Evolutionary conservation across 176 grass and related monocot species (phyloP).

Genomic region (Carex parvula): DNA sequence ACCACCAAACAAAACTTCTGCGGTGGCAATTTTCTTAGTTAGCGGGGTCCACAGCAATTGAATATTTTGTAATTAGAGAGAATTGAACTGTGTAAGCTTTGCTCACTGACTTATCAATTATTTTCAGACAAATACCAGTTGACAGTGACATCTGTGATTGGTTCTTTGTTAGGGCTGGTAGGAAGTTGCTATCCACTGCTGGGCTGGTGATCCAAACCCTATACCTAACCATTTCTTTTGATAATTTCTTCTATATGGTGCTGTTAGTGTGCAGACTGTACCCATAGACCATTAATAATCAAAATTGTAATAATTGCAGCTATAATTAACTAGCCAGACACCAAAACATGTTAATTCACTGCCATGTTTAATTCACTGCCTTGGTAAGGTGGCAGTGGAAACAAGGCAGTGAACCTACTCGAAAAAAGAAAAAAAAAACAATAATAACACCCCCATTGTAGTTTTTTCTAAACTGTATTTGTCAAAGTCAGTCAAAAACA

Average conservation of each 20-base stretch:
- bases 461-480: neutral
- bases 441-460: too few species aligned
- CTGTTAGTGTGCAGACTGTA: neutral
- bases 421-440: neutral
- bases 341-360: neutral
- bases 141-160: neutral
- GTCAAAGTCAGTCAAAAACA: too few species aligned
- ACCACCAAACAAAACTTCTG: neutral
- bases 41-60: neutral
- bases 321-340: neutral
- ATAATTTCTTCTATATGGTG: neutral
- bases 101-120: slow-evolving; percentile 7
- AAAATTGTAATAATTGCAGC: neutral
- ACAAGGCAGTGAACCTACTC: neutral
- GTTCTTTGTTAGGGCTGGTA: neutral
- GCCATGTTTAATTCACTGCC: too few species aligned
- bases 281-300: neutral
- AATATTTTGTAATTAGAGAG: neutral
- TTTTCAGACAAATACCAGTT: slow-evolving; percentile 16
- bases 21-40: neutral
- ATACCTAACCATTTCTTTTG: slow-evolving; percentile 10
- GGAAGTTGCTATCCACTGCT: neutral
- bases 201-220: slow-evolving; percentile 14
- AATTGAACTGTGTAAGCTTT: neutral
- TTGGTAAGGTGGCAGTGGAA: neutral